Evolutionary conservation across 2,329 filamentous ascomycete species (phyloP), one percentile per base, ranked within the genome.

Genomic region (Colletotrichum agaves): DNA sequence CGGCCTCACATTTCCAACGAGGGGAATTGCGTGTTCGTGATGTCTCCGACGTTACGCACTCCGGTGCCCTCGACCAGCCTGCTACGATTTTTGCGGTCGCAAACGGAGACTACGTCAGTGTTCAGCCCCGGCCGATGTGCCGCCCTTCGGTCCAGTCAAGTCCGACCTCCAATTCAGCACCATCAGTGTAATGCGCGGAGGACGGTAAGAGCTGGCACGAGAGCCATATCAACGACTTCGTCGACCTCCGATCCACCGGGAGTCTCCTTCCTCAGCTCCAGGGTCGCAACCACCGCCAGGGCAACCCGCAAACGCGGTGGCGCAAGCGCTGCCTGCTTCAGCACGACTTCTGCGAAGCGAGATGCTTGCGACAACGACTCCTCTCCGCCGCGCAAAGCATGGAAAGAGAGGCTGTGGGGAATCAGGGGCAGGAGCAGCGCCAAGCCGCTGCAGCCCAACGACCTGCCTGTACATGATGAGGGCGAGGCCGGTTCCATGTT

Each of bases 21-120:
- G 41, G 47, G 17, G 23, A 35, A 13, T 35, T 52, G 44, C 8
- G 17, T 47, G 59, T n/a, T 61, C 69, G 79, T 74, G 70, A 87
- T 87, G 69, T 52, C 62, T 56, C 49, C 69, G 50, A 52, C 78
- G 71, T 73, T 83, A 73, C 79, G 77, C 70, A 72, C 76, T 44
- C 80, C 82, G 55, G 85, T 83, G 58, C 87, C 87, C 27, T 88
- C 86, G 58, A 79, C 78, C 71, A 81, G 78, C 66, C 86, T 95
- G 19, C 83, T 96, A 70, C 89, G 89, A 72, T 95, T 93, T 77
- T 84, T 96, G 70, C 89, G 88, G 72, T 87, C 84, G 61, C 92
- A 94, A 77, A 88, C 91, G 71, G 86, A 91, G 72, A 82, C 83
- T 61, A 75, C 86, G 50, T 82, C 80, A 70, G 85, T 87, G 73